Evolutionary conservation across 2,329 filamentous ascomycete genomes (phyloP).

Genomic region (Graphilbum sp.): DNA sequence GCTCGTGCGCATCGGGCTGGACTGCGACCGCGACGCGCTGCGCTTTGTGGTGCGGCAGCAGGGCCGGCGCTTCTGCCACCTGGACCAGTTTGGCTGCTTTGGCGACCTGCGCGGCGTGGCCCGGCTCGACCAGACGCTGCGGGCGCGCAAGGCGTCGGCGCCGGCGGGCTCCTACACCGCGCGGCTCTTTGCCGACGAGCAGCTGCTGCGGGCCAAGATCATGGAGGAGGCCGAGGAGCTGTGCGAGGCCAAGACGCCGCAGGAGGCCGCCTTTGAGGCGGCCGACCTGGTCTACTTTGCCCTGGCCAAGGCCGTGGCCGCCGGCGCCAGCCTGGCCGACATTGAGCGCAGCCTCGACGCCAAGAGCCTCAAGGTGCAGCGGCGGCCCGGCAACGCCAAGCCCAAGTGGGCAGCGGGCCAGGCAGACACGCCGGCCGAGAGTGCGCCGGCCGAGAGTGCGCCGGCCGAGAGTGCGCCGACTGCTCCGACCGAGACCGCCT

Average conservation of each 20-base stretch:
- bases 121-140: slow-evolving; percentile 72
- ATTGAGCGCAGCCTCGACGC: slow-evolving; percentile 85
- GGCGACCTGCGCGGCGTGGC: slow-evolving; percentile 69
- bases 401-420: slow-evolving; percentile 79
- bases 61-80: slow-evolving; percentile 79
- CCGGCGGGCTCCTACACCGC: slow-evolving; percentile 88
- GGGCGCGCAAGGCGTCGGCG: slow-evolving; percentile 65
- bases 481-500: slow-evolving; percentile 15
- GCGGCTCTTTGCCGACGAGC: slow-evolving; percentile 78
- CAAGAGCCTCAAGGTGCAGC: slow-evolving; percentile 90
- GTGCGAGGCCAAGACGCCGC: slow-evolving; percentile 54
- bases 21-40: slow-evolving; percentile 88
- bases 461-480: slow-evolving; percentile 31
- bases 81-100: slow-evolving; percentile 85
- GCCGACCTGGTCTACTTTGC: slow-evolving; percentile 95
- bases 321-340: slow-evolving; percentile 73
- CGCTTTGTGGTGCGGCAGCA: slow-evolving; percentile 82
- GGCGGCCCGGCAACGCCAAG: slow-evolving; percentile 87
- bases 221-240: slow-evolving; percentile 97
- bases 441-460: slow-evolving; percentile 36
- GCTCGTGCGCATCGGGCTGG: slow-evolving; percentile 65
- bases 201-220: slow-evolving; percentile 84
- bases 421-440: slow-evolving; percentile 36
- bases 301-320: slow-evolving; percentile 70
- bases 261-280: slow-evolving; percentile 78